Evolutionary conservation across 495 filamentous ascomycete species (phyloP).

Genomic region (Annulohypoxylon maeteangense): DNA sequence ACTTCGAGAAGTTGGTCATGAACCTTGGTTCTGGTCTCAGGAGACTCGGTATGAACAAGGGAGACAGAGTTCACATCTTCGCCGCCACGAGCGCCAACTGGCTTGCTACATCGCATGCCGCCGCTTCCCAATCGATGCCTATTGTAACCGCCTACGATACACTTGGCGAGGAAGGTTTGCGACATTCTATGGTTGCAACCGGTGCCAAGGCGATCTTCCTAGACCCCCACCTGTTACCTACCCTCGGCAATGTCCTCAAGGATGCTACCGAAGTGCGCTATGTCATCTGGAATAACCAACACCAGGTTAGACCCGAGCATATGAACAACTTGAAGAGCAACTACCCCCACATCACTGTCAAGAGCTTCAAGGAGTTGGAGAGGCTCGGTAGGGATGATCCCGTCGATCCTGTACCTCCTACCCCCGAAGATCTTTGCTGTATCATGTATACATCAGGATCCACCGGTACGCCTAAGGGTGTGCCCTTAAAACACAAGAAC

Average conservation of each 20-base stretch:
- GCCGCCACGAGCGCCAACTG: conserved; percentile 88
- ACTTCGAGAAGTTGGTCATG: conserved; percentile 82
- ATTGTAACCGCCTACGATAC: conserved; percentile 99
- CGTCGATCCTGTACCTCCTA: conserved; percentile 81
- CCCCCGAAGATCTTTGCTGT: conserved; percentile 89
- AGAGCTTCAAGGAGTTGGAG: conserved; percentile 86
- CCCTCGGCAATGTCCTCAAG: conserved; percentile 81
- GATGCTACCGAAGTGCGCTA: conserved; percentile 80
- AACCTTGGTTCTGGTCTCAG: conserved; percentile 80
- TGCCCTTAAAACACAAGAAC: conserved; percentile 87
- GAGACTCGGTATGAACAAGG: conserved; percentile 79
- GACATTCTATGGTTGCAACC: conserved; percentile 91
- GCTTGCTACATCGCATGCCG: conserved; percentile 77
- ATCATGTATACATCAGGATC: conserved; percentile 99
- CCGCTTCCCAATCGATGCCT: conserved; percentile 89
- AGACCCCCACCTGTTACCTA: conserved; percentile 83
- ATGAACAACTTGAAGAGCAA: conserved; percentile 81
- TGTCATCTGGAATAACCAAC: conserved; percentile 89
- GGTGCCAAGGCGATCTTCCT: conserved; percentile 88
- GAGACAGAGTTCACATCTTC: conserved; percentile 85
- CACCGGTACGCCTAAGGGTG: conserved; percentile 96
- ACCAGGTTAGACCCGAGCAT: conserved; percentile 78
- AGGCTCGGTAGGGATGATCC: conserved; percentile 86
- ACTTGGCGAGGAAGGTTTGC: conserved; percentile 90
- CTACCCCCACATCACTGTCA: conserved; percentile 73